A percentile compares a stretch with the other conserved stretches of the same genome.
phyloP scores from a whole-genome alignment of 148 eudicot genomes.

The Oxyria digyna region DNA sequence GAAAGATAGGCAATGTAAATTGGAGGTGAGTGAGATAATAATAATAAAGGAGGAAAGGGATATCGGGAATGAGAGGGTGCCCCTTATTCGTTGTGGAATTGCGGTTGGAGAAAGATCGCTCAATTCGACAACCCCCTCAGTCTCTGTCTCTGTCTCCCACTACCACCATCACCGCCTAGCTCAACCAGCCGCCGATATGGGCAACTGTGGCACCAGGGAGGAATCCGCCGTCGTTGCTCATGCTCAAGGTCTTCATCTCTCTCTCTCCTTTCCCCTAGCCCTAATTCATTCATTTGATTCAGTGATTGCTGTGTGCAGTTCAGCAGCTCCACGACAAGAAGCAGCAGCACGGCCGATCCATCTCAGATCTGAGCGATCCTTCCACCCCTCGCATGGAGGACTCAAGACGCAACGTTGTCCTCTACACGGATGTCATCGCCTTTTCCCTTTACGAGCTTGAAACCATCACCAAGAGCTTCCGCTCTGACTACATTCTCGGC shows the following conservation, averaged over 20 bases:
- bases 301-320: constrained; percentile 24
- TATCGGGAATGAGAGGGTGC: constrained; percentile 9
- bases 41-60: background rate
- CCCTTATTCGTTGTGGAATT: background rate
- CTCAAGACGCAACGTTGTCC: constrained; percentile 46
- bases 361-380: constrained; percentile 67
- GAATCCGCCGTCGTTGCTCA: constrained; percentile 77
- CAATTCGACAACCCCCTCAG: constrained; percentile 8
- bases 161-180: background rate
- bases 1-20: too few species aligned
- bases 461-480: constrained; percentile 92
- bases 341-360: constrained; percentile 32
- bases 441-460: constrained; percentile 82
- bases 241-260: constrained; percentile 41
- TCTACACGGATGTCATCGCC: constrained; percentile 79
- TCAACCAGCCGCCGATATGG: constrained; percentile 12
- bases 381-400: constrained; percentile 51
- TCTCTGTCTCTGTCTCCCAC: constrained; percentile 6
- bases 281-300: background rate
- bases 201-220: constrained; percentile 95
- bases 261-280: background rate
- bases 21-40: too few species aligned
- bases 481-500: constrained; percentile 83
- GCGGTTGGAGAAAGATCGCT: constrained; percentile 2
- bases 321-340: constrained; percentile 55